Evolutionary conservation across 805 yeast species (phyloP).

Genomic region (Yamadazyma akitaensis): DNA sequence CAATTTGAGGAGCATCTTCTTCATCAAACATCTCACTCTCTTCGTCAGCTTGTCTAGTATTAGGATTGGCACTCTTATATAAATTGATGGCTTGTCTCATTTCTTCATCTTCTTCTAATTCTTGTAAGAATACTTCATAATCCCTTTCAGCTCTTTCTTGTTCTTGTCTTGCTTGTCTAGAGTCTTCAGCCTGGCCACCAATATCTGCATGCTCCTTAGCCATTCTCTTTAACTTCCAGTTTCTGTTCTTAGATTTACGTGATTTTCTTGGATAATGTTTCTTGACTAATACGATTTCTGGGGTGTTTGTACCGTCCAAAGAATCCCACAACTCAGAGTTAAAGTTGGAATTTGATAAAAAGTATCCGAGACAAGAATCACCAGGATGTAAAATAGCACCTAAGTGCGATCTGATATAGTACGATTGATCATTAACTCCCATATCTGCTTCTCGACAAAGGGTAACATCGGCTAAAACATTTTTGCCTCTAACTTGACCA

Average conservation of each 20-base stretch:
- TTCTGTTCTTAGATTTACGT: slow-evolving; percentile 71
- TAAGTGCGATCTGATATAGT: slow-evolving; percentile 82
- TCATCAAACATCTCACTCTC: slow-evolving; percentile 50
- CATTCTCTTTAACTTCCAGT: slow-evolving; percentile 95
- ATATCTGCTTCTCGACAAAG: slow-evolving; percentile 86
- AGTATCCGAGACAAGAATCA: slow-evolving; percentile 92
- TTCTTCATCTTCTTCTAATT: slow-evolving; percentile 94
- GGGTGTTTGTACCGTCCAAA: slow-evolving; percentile 56
- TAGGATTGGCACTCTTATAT: slow-evolving; percentile 58
- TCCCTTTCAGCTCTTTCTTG: slow-evolving; percentile 91
- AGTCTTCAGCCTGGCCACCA: slow-evolving; percentile 59
- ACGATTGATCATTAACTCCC: slow-evolving; percentile 81
- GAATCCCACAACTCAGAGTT: slow-evolving; percentile 84
- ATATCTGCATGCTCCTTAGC: slow-evolving; percentile 91
- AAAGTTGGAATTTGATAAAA: slow-evolving; percentile 77
- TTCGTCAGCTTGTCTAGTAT: slow-evolving; percentile 31
- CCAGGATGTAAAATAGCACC: slow-evolving; percentile 97
- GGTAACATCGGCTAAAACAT: slow-evolving; percentile 84
- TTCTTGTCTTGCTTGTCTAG: slow-evolving; percentile 80
- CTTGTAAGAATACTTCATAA: slow-evolving; percentile 93
- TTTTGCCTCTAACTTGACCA: slow-evolving; percentile 71
- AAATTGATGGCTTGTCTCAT: slow-evolving; percentile 86
- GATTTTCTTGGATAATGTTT: slow-evolving; percentile 80
- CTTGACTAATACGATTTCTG: slow-evolving; percentile 88
- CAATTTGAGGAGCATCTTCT: slow-evolving; percentile 84